Conservation (phyloP, 805 yeast genomes). For the Vanderwaltozyma verrucispora region DNA sequence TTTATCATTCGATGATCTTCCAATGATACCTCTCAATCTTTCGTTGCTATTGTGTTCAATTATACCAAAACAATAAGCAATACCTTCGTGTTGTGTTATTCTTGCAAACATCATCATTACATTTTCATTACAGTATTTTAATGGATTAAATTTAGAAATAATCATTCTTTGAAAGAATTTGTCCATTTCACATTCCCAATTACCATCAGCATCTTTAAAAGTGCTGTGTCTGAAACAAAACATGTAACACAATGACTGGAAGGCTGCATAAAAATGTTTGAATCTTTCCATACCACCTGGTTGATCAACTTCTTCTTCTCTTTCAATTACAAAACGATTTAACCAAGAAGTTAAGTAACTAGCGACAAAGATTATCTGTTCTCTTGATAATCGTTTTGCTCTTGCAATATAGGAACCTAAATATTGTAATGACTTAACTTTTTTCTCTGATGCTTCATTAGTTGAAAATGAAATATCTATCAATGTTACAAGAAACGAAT, state of each 20-base stretch:
- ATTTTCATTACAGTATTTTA: slow-evolving; percentile 86
- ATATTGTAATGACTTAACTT: slow-evolving; percentile 87
- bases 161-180: slow-evolving; percentile 79
- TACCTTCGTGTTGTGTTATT: slow-evolving; percentile 78
- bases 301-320: slow-evolving; percentile 72
- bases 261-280: slow-evolving; percentile 79
- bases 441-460: slow-evolving; percentile 56
- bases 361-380: slow-evolving; percentile 74
- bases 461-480: slow-evolving; percentile 75
- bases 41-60: slow-evolving; percentile 74
- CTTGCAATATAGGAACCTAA: slow-evolving; percentile 84
- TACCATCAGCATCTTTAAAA: slow-evolving; percentile 36
- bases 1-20: slow-evolving; percentile 18
- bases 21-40: slow-evolving; percentile 34
- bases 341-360: slow-evolving; percentile 78
- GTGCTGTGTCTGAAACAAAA: slow-evolving; percentile 77
- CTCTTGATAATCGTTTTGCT: slow-evolving; percentile 57
- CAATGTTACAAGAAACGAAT: slow-evolving; percentile 69
- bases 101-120: slow-evolving; percentile 91
- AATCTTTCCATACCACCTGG: slow-evolving; percentile 79
- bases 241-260: slow-evolving; percentile 82
- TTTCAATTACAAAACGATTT: slow-evolving; percentile 65
- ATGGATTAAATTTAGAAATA: slow-evolving; percentile 83
- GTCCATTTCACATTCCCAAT: slow-evolving; percentile 76
- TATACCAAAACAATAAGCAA: slow-evolving; percentile 87